Evolutionary conservation across 163 green algal genomes (phyloP).

Genomic region (Coccomyxa subellipsoidea): DNA sequence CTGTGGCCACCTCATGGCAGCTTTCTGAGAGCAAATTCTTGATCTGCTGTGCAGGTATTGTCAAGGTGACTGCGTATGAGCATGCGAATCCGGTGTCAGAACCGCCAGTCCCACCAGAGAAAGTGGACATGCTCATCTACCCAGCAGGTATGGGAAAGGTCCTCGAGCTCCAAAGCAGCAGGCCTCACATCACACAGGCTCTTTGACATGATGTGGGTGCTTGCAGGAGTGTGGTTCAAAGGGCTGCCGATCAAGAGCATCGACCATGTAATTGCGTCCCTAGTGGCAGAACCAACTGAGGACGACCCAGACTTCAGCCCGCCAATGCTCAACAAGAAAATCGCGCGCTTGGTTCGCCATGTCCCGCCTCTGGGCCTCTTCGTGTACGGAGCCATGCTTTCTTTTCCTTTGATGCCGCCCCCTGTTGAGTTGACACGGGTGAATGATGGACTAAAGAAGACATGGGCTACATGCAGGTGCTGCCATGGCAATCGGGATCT

Average conservation of each 20-base stretch:
- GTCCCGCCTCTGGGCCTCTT: conserved; percentile 8
- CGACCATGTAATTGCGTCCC: neutral
- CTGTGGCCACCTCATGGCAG: too few species aligned
- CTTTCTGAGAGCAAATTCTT: neutral
- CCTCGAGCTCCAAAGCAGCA: neutral
- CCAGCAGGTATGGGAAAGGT: conserved; percentile 6
- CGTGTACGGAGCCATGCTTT: conserved; percentile 5
- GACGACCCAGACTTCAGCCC: neutral
- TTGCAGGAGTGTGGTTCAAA: conserved; percentile 1
- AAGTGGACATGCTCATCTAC: conserved; percentile 4
- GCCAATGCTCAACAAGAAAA: neutral
- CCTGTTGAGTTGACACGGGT: too few species aligned
- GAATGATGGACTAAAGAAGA: too few species aligned
- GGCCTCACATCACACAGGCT: too few species aligned
- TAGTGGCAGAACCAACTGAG: neutral
- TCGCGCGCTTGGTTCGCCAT: too few species aligned
- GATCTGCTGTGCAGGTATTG: neutral
- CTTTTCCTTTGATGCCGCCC: neutral
- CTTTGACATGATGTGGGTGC: neutral
- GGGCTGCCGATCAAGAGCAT: neutral
- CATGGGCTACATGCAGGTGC: conserved; percentile 23
- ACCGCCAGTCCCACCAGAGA: neutral
- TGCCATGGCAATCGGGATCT: conserved; percentile 33
- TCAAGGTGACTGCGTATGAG: conserved; percentile 18
- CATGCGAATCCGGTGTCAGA: neutral